Evolutionary conservation across 345 rosid genomes (phyloP).

Genomic region (Punica granatum): DNA sequence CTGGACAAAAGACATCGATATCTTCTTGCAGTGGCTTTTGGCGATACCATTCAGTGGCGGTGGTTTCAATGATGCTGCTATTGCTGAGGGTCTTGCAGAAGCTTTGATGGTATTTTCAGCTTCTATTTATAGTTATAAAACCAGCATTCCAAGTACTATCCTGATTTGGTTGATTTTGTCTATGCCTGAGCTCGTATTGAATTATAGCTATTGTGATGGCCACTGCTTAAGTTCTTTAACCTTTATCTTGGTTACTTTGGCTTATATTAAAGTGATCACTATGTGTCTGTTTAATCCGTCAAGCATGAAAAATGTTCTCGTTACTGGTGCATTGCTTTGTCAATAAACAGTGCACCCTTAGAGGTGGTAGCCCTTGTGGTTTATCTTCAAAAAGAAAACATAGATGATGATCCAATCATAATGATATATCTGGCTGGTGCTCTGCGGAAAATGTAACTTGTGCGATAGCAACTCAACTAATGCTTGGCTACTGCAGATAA

Average conservation of each 20-base stretch:
- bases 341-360: too few species aligned
- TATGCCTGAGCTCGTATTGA: neutral
- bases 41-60: slow-evolving; percentile 79
- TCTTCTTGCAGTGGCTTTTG: slow-evolving; percentile 73
- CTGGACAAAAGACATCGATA: slow-evolving; percentile 85
- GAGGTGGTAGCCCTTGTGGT: too few species aligned
- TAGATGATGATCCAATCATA: too few species aligned
- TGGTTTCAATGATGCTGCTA: slow-evolving; percentile 90
- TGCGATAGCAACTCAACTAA: too few species aligned
- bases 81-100: slow-evolving; percentile 97
- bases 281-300: too few species aligned
- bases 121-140: neutral
- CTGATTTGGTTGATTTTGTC: neutral
- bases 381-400: too few species aligned
- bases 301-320: too few species aligned
- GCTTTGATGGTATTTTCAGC: slow-evolving; percentile 66
- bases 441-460: too few species aligned
- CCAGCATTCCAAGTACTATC: neutral
- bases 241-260: neutral
- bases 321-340: too few species aligned
- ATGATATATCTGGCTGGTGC: too few species aligned
- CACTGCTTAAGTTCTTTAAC: neutral
- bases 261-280: neutral
- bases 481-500: too few species aligned
- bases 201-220: neutral